Base-by-base conservation (phyloP, 2,329 filamentous ascomycete genomes). In the Bipolaris victoriae region DNA sequence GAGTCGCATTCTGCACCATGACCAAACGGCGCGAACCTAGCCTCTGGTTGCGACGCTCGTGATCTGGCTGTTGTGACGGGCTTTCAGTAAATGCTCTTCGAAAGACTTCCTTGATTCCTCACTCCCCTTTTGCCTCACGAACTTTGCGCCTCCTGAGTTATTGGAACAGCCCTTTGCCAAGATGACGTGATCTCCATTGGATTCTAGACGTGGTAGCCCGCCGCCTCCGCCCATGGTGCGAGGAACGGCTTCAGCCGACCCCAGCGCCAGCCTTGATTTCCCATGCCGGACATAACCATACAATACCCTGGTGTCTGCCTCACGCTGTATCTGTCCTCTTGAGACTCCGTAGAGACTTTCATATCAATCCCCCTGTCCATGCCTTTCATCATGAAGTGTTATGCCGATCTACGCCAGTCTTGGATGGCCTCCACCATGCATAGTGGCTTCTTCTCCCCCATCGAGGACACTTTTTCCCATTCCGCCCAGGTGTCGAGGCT, bases 401-500 rank as follows among this genome's bases (percentile, higher is more conserved):
- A 18, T 29, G 26, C 22, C 11, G 18, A 18, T 24, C 26, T 29
- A 15, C 46, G 39, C 29, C 43, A 48, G 26, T 35, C 20, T 20
- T 43, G 51, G 55, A 49, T 35, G 11, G 26, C n/a, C 6, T 13
- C 39, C 15, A n/a, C 10, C 20, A 35, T 24, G 7, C 52, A 45
- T 16, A 13, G 29, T 13, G 31, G 20, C 20, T 47, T 46, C 16
- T 52, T 47, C 13, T 48, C 57, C 40, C 33, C 35, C 26, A 5
- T 31, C 7, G 20, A 43, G 22, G 18, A 47, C 16, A 9, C 16
- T 13, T 20, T 16, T 10, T 15, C 43, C 16, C 29, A 44, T 22
- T 35, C 49, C 10, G 15, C 26, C 5, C 46, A 58, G 18, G 22
- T 71, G 18, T 46, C 49, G n/a, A 54, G 37, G 43, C 58, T 74